Conservation (phyloP, 306 rosid species). For the Dicorynia guianensis region DNA sequence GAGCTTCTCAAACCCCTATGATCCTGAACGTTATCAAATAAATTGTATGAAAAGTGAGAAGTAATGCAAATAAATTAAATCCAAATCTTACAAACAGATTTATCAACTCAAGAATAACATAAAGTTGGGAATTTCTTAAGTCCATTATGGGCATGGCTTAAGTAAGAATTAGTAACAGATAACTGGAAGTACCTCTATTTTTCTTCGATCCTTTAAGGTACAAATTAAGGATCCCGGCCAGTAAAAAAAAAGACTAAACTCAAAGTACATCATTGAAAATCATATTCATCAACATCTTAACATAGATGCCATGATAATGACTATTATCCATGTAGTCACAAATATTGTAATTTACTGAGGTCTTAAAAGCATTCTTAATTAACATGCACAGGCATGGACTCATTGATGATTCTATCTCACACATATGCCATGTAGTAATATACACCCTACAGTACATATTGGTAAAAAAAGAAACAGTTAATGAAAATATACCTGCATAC, state of each 20-base stretch:
- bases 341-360: background rate
- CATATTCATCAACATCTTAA: slow-evolving; percentile 30
- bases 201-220: slow-evolving; percentile 10
- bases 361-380: background rate
- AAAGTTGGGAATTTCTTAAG: background rate
- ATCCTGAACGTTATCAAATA: slow-evolving; percentile 53
- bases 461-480: slow-evolving; percentile 20
- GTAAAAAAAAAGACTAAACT: slow-evolving; percentile 26
- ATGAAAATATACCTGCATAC: slow-evolving; percentile 61
- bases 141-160: slow-evolving; percentile 5
- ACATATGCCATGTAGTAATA: slow-evolving; percentile 18
- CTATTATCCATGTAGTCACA: slow-evolving; percentile 27
- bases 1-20: slow-evolving; percentile 91
- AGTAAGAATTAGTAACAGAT: slow-evolving; percentile 19
- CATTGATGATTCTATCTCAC: slow-evolving; percentile 11
- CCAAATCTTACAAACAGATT: slow-evolving; percentile 22
- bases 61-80: slow-evolving; percentile 27
- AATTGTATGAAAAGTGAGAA: background rate
- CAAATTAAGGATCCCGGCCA: slow-evolving; percentile 5
- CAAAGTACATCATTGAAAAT: slow-evolving; percentile 14
- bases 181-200: slow-evolving; percentile 4
- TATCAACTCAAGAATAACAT: slow-evolving; percentile 16
- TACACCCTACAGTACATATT: slow-evolving; percentile 15
- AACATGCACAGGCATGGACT: slow-evolving; percentile 33
- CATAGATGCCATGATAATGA: slow-evolving; percentile 11